A percentile compares a stretch with the other conserved stretches of the same genome.
These are phyloP conservation scores for Magnusiomyces magnusii DNA, from an alignment of 1,139 yeast species.

Conservation along the genomic window DNA sequence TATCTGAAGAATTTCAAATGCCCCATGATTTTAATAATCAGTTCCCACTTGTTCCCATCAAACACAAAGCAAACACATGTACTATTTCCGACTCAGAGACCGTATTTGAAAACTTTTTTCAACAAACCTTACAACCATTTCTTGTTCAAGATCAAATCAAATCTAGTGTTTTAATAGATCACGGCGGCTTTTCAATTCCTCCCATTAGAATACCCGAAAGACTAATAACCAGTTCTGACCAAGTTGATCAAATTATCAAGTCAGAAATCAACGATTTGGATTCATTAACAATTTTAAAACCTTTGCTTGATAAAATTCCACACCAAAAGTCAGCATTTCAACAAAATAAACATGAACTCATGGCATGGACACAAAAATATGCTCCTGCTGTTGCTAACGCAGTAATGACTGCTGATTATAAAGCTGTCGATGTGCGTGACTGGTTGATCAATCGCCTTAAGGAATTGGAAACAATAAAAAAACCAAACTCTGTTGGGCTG, in stretches of 20 bases:
- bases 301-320: constrained; percentile 3
- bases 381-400: constrained; percentile 4
- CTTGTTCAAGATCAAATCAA: not conserved
- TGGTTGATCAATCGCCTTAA: constrained; percentile 21
- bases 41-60: not conserved
- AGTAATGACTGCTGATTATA: constrained; percentile 17
- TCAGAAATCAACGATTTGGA: not conserved
- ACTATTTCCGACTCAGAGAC: not conserved
- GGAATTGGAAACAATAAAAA: constrained; percentile 9
- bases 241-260: not conserved
- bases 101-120: not conserved
- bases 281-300: not conserved
- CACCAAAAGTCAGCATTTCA: constrained; percentile 6
- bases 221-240: not conserved
- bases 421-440: constrained; percentile 16
- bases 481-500: not conserved
- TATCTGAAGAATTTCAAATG: not conserved
- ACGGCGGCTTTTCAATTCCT: not conserved
- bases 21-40: not conserved
- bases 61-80: not conserved
- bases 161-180: not conserved
- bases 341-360: constrained; percentile 1
- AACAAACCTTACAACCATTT: not conserved
- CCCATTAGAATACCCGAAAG: not conserved
- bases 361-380: constrained; percentile 12